Conservation (phyloP, 345 rosid genomes). For the Hibiscus tridactylites region DNA sequence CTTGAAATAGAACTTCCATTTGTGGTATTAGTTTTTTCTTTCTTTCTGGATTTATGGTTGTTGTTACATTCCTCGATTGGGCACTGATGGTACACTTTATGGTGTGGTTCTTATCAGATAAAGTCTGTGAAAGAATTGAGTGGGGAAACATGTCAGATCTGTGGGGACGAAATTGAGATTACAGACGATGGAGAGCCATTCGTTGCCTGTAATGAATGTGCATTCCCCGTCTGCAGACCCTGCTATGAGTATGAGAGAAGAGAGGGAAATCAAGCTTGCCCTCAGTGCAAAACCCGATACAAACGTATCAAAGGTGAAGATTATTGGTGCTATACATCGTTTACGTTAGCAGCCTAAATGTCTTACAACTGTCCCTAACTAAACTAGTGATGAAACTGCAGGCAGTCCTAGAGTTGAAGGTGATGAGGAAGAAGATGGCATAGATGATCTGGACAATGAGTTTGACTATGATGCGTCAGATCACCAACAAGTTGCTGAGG, state of each 20-base stretch:
- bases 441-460: slow-evolving; percentile 88
- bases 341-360: neutral
- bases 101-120: neutral
- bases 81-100: neutral
- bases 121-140: neutral
- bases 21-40: neutral
- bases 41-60: neutral
- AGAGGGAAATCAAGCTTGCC: slow-evolving; percentile 94
- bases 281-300: slow-evolving; percentile 95
- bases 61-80: neutral
- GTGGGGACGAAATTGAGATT: neutral
- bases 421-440: slow-evolving; percentile 91
- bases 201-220: neutral
- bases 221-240: neutral
- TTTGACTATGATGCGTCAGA: slow-evolving; percentile 64
- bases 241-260: slow-evolving; percentile 90
- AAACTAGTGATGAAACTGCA: slow-evolving; percentile 20
- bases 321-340: slow-evolving; percentile 4
- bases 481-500: slow-evolving; percentile 51
- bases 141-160: neutral
- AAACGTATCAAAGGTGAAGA: slow-evolving; percentile 71
- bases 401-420: slow-evolving; percentile 96
- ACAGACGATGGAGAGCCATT: neutral
- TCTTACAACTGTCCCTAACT: neutral
- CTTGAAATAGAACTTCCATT: too few relatives aligned